These are phyloP conservation scores for Lycium barbarum DNA, from an alignment of 257 asterid genomes.

Conservation along the genomic window DNA sequence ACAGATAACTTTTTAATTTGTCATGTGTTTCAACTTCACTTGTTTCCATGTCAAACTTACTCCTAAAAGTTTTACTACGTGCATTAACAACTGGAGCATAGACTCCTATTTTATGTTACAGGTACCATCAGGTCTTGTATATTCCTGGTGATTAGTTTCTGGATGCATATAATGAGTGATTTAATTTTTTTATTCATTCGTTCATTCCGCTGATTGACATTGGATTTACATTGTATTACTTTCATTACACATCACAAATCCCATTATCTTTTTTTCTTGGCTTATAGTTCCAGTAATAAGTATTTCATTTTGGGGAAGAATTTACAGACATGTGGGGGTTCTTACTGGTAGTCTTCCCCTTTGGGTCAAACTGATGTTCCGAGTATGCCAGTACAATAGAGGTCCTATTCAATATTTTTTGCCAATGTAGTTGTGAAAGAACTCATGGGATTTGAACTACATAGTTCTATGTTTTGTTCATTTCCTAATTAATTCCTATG, in stretches of 20 bases:
- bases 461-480: neutral
- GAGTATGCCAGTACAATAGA: neutral
- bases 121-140: slow-evolving; percentile 2
- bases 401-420: slow-evolving; percentile 15
- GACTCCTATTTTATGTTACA: slow-evolving; percentile 27
- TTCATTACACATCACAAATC: neutral
- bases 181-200: neutral
- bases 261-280: neutral
- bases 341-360: neutral
- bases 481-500: slow-evolving; percentile 16
- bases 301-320: neutral
- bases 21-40: neutral
- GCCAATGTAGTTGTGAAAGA: slow-evolving; percentile 26
- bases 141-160: slow-evolving; percentile 18
- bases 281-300: neutral
- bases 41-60: neutral
- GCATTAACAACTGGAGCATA: slow-evolving; percentile 17
- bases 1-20: neutral
- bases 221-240: slow-evolving; percentile 13
- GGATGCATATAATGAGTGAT: neutral
- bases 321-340: neutral
- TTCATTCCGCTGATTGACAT: neutral
- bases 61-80: slow-evolving; percentile 5
- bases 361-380: neutral
- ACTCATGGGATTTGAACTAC: neutral